phyloP scores from a whole-genome alignment of 2,329 filamentous ascomycete genomes.

The Cladorrhinum sp. region DNA sequence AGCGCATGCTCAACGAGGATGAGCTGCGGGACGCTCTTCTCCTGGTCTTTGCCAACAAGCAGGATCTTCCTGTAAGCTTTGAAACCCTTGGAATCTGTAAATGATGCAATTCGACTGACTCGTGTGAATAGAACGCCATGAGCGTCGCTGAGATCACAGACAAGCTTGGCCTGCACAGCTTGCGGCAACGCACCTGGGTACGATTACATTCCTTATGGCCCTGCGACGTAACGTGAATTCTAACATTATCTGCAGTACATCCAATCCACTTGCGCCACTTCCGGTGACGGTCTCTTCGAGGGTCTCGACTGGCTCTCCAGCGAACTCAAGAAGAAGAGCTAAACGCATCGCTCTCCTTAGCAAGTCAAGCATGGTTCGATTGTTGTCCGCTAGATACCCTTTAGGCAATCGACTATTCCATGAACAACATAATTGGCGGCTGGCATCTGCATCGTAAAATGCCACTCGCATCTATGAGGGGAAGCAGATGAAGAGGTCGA shows the following conservation, averaged over 20 bases:
- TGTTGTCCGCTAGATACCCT: conserved; percentile 57
- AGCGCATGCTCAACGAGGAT: conserved; percentile 98
- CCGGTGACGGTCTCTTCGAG: conserved; percentile 98
- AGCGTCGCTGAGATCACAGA: conserved; percentile 99
- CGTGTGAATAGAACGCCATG: conserved; percentile 79
- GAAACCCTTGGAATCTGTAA: not conserved
- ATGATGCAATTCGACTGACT: conserved; percentile 28
- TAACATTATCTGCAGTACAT: conserved; percentile 67
- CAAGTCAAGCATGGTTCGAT: conserved; percentile 47
- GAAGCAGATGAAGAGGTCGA: conserved; percentile 24
- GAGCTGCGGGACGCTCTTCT: conserved; percentile 97
- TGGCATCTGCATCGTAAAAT: conserved; percentile 26
- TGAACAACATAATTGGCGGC: conserved; percentile 40
- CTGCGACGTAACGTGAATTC: not conserved
- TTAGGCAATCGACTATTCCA: conserved; percentile 55
- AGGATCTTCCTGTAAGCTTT: conserved; percentile 85
- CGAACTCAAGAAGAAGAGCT: conserved; percentile 72
- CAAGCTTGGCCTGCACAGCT: conserved; percentile 98
- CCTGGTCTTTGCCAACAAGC: conserved; percentile 99
- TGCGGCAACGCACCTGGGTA: conserved; percentile 99
- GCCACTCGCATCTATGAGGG: conserved; percentile 22
- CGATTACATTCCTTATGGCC: conserved; percentile 39
- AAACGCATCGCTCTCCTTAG: conserved; percentile 38
- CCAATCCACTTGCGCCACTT: conserved; percentile 98
- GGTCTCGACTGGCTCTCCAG: conserved; percentile 92